phyloP scores from a whole-genome alignment of 176 grass and related monocot species.

The Oryza nivara region DNA sequence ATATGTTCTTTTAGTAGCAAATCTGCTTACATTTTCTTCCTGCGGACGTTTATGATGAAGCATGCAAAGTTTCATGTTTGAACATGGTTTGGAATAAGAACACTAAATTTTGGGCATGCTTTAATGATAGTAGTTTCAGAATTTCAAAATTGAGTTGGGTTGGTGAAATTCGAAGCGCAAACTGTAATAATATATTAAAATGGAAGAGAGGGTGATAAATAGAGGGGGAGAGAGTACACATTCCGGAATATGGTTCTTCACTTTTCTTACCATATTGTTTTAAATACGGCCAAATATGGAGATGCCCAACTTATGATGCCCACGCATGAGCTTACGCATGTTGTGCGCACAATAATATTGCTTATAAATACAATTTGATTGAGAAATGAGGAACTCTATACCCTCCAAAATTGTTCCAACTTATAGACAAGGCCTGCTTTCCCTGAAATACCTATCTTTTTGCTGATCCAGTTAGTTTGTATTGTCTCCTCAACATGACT shows the following conservation, averaged over 20 bases:
- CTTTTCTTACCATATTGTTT: slow-evolving; percentile 39
- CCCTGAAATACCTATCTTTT: slow-evolving; percentile 34
- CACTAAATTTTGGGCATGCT: background rate
- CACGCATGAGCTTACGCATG: slow-evolving; percentile 27
- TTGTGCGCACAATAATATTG: slow-evolving; percentile 13
- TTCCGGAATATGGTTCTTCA: slow-evolving; percentile 51
- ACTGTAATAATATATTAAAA: slow-evolving; percentile 7
- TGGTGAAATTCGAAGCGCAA: slow-evolving; percentile 25
- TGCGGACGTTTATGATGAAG: background rate
- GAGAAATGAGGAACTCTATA: slow-evolving; percentile 32
- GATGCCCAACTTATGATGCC: slow-evolving; percentile 38
- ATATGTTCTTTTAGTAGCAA: background rate
- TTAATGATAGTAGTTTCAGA: background rate
- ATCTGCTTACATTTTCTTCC: slow-evolving; percentile 20
- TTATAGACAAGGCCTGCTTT: background rate
- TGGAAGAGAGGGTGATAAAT: background rate
- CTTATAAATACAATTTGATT: slow-evolving; percentile 34
- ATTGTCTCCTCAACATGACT: slow-evolving; percentile 29
- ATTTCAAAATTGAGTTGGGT: slow-evolving; percentile 18
- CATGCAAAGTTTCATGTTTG: slow-evolving; percentile 16
- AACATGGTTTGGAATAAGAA: slow-evolving; percentile 16
- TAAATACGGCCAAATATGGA: slow-evolving; percentile 15
- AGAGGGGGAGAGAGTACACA: background rate
- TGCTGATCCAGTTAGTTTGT: slow-evolving; percentile 45
- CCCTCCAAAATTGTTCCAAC: slow-evolving; percentile 14